These are phyloP conservation scores for Sabuloglossum arenarium DNA, from an alignment of 495 filamentous ascomycete genomes.

Conservation along the genomic window DNA sequence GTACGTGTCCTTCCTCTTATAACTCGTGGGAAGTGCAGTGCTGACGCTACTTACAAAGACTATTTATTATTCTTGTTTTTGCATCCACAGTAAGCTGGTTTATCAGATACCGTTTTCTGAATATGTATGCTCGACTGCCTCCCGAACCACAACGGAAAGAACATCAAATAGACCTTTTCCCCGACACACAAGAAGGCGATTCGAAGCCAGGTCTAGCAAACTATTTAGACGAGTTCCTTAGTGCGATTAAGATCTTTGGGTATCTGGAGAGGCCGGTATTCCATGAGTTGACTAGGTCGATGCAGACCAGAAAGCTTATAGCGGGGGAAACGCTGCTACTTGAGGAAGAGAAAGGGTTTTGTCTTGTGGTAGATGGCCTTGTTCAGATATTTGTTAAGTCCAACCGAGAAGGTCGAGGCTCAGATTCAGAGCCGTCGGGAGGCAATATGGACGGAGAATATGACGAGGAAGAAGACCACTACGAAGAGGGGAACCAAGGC, in stretches of 20 bases:
- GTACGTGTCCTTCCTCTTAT: conserved; percentile 25
- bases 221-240: conserved; percentile 94
- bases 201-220: conserved; percentile 79
- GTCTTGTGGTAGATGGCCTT: conserved; percentile 85
- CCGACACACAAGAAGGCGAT: conserved; percentile 74
- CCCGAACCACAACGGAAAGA: conserved; percentile 92
- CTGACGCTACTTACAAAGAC: conserved; percentile 21
- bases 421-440: conserved; percentile 13
- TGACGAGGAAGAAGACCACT: conserved; percentile 32
- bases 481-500: conserved; percentile 40
- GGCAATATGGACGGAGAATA: conserved; percentile 12
- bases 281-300: conserved; percentile 88
- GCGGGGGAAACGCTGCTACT: conserved; percentile 87
- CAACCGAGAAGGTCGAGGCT: conserved; percentile 30
- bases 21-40: background rate
- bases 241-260: conserved; percentile 98
- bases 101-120: conserved; percentile 79
- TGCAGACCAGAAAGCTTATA: conserved; percentile 92
- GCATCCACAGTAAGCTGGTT: conserved; percentile 77
- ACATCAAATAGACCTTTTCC: conserved; percentile 83
- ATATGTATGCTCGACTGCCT: conserved; percentile 84
- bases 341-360: conserved; percentile 96
- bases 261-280: conserved; percentile 94
- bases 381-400: conserved; percentile 99
- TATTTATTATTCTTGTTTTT: conserved; percentile 56